Evolutionary conservation across 805 yeast genomes (phyloP), one percentile per base, ranked within the genome.

Genomic region (Metschnikowia colocasiae): DNA sequence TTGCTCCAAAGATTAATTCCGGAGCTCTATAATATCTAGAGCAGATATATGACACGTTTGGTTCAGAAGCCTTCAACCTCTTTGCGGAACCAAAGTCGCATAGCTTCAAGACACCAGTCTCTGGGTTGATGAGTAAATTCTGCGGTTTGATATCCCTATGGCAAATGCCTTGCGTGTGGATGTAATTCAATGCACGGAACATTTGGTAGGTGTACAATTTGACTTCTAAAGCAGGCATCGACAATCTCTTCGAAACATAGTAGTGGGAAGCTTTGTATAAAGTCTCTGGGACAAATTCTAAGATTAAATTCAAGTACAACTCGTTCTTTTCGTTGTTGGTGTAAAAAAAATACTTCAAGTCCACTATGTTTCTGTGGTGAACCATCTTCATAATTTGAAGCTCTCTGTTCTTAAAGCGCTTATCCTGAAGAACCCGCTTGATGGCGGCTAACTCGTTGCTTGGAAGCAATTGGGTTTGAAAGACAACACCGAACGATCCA

Each of bases 401-500:
- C 65, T 94, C 99, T 67, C 99, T 79, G 64, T 87, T 88, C 64
- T 94, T 87, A 78, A 91, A 94, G 40, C 98, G 74, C 62, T 85
- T 87, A 68, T 94, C 99, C 64, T 94, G 98, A 22, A 92, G 75
- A n/a, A 94, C 99, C 57, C 95, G 80, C 68, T 94, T 94, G 62
- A 94, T 89, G 43, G 99, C 99, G 16, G 92, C 95, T 35, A 82
- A 78, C 58, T 83, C 87, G 50, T 85, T 82, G 19, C 85, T 76
- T 15, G 92, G 90, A 51, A 79, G 61, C 33, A 94, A 73, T 49
- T 80, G 82, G 6, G 96, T 89, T 56, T 88, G 94, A 63, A 89
- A 90, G n/a, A 94, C 99, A 29, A 90, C 91, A 2, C 99, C 99
- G 71, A 94, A 94, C n/a, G 98, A 91, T 9, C 99, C 99, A 67